Conservation (phyloP, 1,284 basidiomycete species). For the Testicularia cyperi region DNA sequence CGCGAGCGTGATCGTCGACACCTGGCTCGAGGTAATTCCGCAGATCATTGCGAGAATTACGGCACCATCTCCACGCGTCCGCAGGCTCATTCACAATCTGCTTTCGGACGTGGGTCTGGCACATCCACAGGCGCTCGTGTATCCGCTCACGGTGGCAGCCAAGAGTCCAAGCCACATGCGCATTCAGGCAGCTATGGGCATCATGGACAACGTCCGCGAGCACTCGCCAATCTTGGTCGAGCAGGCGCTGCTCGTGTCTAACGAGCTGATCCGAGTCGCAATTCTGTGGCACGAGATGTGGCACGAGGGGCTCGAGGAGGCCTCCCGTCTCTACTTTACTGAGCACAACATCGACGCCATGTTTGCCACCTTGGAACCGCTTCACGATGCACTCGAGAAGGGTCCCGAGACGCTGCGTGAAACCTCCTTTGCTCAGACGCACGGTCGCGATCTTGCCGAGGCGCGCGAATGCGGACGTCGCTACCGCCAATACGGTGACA, state of each 20-base stretch:
- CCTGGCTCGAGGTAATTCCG: slow-evolving; percentile 98
- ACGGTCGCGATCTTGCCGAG: slow-evolving; percentile 88
- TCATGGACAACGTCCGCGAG: slow-evolving; percentile 92
- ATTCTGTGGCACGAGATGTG: slow-evolving; percentile 99
- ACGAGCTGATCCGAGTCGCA: slow-evolving; percentile 93
- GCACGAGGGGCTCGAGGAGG: slow-evolving; percentile 98
- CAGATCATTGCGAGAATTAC: slow-evolving; percentile 99
- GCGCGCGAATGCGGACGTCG: slow-evolving; percentile 89
- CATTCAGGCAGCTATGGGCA: slow-evolving; percentile 78
- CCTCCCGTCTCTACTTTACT: slow-evolving; percentile 93
- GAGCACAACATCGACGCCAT: slow-evolving; percentile 99
- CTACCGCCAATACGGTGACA: slow-evolving; percentile 82
- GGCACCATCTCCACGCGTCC: slow-evolving; percentile 83
- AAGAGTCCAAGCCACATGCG: slow-evolving; percentile 87
- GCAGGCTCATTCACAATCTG: slow-evolving; percentile 84
- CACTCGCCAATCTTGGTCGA: slow-evolving; percentile 86
- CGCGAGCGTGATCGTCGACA: slow-evolving; percentile 87
- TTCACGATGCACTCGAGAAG: slow-evolving; percentile 92
- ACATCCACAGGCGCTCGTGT: slow-evolving; percentile 96
- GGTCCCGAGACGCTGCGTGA: slow-evolving; percentile 95
- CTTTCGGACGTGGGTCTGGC: slow-evolving; percentile 90
- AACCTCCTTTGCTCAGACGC: slow-evolving; percentile 91
- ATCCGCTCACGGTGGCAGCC: slow-evolving; percentile 95
- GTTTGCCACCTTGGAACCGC: slow-evolving; percentile 89
- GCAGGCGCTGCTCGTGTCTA: slow-evolving; percentile 87